Base-by-base conservation (phyloP, 441 rosid genomes). In the Rhodomyrtus psidioides region DNA sequence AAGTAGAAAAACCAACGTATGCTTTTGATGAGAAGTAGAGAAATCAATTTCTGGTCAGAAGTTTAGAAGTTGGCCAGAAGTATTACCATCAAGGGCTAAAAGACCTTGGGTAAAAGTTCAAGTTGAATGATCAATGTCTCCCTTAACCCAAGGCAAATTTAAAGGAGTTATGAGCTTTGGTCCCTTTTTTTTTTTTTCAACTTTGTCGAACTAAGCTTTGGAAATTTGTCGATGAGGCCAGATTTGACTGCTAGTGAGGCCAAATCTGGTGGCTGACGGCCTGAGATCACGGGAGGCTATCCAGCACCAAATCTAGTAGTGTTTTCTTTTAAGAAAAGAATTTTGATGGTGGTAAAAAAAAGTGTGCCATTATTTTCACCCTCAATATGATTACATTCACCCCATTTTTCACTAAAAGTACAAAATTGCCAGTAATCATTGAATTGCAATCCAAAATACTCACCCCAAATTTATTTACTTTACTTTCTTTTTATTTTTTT, bases 181-280 rank as follows among this genome's bases (percentile, higher is more conserved):
- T 1, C 8, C 1, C 8, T 9, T 46, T 46, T 3, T 2, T 57
- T 57, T 57, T 5, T 1, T 58, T 58, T 0, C 2, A 58, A n/a
- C 0, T 58, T 58, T 12, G 14, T n/a, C 27, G 3, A 14, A 5
- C 17, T n/a, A 58, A n/a, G 26, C 9, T 2, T 58, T n/a, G 0
- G 9, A n/a, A 58, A n/a, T n/a, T 58, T 0, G 0, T 6, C 0
- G 0, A 1, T 13, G 27, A 58, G 9, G 7, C 2, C 0, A 3
- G 0, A 58, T 58, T 1, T 46, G 49, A 42, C 6, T 6, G 44
- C 44, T 5, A 6, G 4, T 6, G 6, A 42, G 6, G 44, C 44
- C 6, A 42, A 42, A 42, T 42, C 44, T 42, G 6, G 44, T 42
- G 44, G 44, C 6, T 6, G 7, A 42, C 44, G 34, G 4, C 4